These are phyloP conservation scores for Rosa lucieae DNA, from an alignment of 306 rosid genomes.

Conservation along the genomic window DNA sequence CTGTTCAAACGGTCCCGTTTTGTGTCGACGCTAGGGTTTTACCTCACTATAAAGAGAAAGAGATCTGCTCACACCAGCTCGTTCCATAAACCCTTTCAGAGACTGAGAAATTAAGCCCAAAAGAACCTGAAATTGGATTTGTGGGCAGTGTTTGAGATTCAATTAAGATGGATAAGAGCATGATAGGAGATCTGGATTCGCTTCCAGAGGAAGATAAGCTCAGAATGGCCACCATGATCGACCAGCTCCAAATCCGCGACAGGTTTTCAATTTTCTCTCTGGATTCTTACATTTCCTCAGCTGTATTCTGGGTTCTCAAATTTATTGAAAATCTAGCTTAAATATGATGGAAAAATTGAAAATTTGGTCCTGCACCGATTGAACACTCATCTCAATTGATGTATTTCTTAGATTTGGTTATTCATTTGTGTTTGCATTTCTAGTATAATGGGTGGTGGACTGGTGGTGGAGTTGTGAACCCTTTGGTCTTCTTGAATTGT, in stretches of 20 bases:
- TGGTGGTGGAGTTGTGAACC: too few species aligned
- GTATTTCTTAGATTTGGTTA: not conserved
- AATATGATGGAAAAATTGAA: not conserved
- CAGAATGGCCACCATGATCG: conserved; percentile 72
- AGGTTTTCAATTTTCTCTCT: conserved; percentile 30
- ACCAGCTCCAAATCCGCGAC: conserved; percentile 82
- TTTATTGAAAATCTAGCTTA: not conserved
- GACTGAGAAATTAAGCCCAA: not conserved
- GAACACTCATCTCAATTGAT: not conserved
- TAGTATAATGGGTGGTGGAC: not conserved
- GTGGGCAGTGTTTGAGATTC: not conserved
- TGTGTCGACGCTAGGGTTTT: conserved; percentile 2
- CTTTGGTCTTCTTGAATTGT: not conserved
- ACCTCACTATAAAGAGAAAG: not conserved
- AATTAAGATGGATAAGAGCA: conserved; percentile 59
- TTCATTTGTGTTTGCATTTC: not conserved
- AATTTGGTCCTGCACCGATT: not conserved
- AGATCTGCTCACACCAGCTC: not conserved
- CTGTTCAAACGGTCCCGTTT: not conserved
- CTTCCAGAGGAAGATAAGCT: conserved; percentile 64
- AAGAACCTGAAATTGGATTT: not conserved
- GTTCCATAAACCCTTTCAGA: conserved; percentile 8
- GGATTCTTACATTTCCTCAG: not conserved
- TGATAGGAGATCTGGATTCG: conserved; percentile 65
- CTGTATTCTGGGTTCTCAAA: not conserved